phyloP scores from a whole-genome alignment of 345 rosid genomes.

The Ceriops decandra region DNA sequence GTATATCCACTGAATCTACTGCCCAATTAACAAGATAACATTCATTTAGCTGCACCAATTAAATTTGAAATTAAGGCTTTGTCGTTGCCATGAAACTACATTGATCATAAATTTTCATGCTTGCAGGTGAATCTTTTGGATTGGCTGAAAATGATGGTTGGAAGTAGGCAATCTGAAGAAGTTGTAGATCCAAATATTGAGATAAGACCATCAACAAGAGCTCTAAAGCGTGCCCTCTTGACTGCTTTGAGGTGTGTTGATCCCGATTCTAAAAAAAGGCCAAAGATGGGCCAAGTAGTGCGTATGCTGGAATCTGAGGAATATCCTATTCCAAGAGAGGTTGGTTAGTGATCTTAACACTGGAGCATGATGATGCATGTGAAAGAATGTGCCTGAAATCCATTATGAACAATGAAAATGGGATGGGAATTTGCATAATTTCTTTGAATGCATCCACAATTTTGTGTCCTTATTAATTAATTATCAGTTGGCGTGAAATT shows the following conservation, averaged over 20 bases:
- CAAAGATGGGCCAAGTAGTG: conserved; percentile 98
- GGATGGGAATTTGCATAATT: no score
- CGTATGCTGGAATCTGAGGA: conserved; percentile 99
- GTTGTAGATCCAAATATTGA: conserved; percentile 89
- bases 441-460: neutral
- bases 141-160: conserved; percentile 99
- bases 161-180: conserved; percentile 85
- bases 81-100: neutral
- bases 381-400: neutral
- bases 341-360: conserved; percentile 19
- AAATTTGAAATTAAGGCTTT: neutral
- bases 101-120: conserved; percentile 3
- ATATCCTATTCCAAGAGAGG: conserved; percentile 96
- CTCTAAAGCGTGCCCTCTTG: conserved; percentile 79
- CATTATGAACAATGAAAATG: no score
- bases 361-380: conserved; percentile 1
- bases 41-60: neutral
- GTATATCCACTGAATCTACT: conserved; percentile 30
- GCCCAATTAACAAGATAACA: neutral
- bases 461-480: no score
- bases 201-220: conserved; percentile 79
- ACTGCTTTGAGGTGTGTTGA: conserved; percentile 97
- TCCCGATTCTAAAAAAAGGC: conserved; percentile 87
- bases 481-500: no score
- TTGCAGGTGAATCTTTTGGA: conserved; percentile 91